phyloP scores from a whole-genome alignment of 108 stramenopile species.

The Epithemia pelagica region DNA sequence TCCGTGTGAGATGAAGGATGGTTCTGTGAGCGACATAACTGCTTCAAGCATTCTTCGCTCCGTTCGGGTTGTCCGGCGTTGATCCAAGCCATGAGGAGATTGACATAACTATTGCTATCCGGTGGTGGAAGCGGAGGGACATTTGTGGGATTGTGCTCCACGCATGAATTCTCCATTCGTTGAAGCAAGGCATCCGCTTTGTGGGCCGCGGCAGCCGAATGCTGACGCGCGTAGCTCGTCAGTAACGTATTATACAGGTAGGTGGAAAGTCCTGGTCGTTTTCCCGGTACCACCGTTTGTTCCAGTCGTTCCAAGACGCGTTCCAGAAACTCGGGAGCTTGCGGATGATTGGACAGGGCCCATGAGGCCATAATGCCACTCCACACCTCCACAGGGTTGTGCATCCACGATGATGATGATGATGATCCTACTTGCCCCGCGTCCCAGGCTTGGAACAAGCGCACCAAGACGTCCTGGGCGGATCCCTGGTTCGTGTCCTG shows the following conservation, averaged over 20 bases:
- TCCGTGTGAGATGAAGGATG: background rate
- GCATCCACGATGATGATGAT: background rate
- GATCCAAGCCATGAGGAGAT: background rate
- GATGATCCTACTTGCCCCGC: background rate
- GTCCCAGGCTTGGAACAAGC: background rate
- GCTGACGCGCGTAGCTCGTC: background rate
- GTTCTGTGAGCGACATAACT: background rate
- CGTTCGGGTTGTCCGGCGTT: slow-evolving; percentile 1
- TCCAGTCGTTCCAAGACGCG: background rate
- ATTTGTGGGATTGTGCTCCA: background rate
- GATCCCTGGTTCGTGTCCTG: background rate
- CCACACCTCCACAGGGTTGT: background rate
- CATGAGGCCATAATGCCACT: background rate
- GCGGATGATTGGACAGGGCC: background rate
- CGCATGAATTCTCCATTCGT: background rate
- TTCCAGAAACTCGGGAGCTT: background rate
- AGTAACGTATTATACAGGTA: background rate
- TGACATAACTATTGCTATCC: background rate
- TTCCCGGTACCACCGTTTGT: background rate
- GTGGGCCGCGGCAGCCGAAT: background rate
- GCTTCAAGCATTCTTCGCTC: background rate
- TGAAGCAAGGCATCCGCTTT: background rate
- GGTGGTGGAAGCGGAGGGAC: too few relatives aligned
- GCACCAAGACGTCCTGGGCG: background rate
- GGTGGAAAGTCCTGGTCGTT: background rate